These are phyloP conservation scores for Polyporus arcularius DNA, from an alignment of 768 basidiomycete genomes.

Conservation along the genomic window DNA sequence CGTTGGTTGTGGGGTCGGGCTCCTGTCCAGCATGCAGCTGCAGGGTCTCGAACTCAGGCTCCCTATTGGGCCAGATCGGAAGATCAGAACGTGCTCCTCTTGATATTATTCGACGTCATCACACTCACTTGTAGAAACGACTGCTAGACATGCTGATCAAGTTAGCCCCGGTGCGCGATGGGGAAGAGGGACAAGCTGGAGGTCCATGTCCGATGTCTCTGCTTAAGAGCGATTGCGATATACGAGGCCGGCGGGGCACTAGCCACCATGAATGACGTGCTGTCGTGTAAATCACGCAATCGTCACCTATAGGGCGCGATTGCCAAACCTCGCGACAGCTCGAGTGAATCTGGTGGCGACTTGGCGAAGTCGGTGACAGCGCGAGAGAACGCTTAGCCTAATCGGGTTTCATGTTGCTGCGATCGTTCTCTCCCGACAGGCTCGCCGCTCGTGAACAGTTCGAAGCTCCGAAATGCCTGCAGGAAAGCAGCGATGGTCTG, in stretches of 20 bases:
- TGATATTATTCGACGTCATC: too few relatives aligned
- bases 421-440: too few relatives aligned
- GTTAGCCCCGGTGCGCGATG: not conserved
- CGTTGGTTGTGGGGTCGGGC: constrained; percentile 64
- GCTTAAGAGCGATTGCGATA: not conserved
- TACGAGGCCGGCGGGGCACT: not conserved
- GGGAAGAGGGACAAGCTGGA: not conserved
- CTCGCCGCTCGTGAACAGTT: too few relatives aligned
- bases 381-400: not conserved
- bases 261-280: constrained; percentile 11
- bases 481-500: too few relatives aligned
- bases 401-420: not conserved
- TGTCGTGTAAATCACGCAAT: constrained; percentile 13
- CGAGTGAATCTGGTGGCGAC: constrained; percentile 8
- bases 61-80: constrained; percentile 22
- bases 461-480: too few relatives aligned
- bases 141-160: constrained; percentile 11
- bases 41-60: constrained; percentile 76
- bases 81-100: not conserved
- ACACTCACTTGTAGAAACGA: constrained; percentile 25
- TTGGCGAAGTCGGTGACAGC: too few relatives aligned
- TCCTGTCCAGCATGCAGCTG: constrained; percentile 78
- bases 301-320: not conserved
- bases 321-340: constrained; percentile 7
- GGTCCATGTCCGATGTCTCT: not conserved